A percentile compares a stretch with the other conserved stretches of the same genome.
Evolutionary conservation across 208 protist genomes (phyloP).

Genomic region (Borovskyia barvae): DNA sequence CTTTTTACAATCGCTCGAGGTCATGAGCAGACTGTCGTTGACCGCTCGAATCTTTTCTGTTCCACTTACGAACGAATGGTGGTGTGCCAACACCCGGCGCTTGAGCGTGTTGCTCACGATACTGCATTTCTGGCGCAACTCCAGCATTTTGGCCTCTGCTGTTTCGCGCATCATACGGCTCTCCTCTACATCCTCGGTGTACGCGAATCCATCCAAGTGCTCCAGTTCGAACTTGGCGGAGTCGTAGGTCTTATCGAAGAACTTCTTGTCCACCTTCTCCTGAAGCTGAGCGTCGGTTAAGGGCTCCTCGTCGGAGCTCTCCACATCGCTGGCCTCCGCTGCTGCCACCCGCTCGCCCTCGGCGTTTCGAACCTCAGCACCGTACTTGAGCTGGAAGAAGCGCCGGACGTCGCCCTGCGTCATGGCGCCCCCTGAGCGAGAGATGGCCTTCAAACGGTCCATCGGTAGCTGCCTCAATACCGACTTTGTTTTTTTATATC

Average conservation of each 20-base stretch:
- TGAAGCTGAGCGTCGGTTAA: conserved; percentile 84
- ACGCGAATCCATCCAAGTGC: conserved; percentile 53
- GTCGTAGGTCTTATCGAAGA: conserved; percentile 81
- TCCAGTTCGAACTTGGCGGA: conserved; percentile 65
- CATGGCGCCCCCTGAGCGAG: conserved; percentile 19
- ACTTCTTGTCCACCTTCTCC: conserved; percentile 81
- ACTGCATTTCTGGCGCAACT: conserved; percentile 62
- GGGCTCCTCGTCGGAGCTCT: conserved; percentile 68
- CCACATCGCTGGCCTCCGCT: conserved; percentile 47
- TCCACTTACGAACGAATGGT: conserved; percentile 71
- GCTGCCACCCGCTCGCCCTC: conserved; percentile 25
- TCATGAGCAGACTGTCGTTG: conserved; percentile 75
- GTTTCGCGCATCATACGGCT: conserved; percentile 49
- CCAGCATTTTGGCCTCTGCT: conserved; percentile 53
- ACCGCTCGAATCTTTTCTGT: conserved; percentile 68
- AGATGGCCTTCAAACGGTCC: conserved; percentile 38
- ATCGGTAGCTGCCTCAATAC: conserved; percentile 57
- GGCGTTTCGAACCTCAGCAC: conserved; percentile 38
- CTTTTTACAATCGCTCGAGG: conserved; percentile 86
- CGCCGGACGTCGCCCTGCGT: conserved; percentile 50
- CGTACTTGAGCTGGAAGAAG: conserved; percentile 69
- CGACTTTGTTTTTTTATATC: conserved; percentile 70
- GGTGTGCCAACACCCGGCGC: conserved; percentile 69
- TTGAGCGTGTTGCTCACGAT: conserved; percentile 84
- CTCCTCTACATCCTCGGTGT: conserved; percentile 50